These are phyloP conservation scores for Aspergillus arachidicola DNA, from an alignment of 2,329 filamentous ascomycete genomes.

Conservation along the genomic window DNA sequence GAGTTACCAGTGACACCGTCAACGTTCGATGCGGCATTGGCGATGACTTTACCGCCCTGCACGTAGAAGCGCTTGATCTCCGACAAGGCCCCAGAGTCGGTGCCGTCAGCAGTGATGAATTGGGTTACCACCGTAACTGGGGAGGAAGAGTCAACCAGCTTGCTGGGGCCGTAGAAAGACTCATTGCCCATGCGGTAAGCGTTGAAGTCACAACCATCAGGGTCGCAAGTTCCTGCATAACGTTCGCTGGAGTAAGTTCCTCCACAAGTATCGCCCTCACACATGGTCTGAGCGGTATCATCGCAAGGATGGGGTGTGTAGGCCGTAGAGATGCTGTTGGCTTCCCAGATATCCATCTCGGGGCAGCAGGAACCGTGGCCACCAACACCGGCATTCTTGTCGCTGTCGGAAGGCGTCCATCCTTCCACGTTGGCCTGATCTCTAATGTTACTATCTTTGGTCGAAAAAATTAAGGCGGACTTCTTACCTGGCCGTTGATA, in stretches of 20 bases:
- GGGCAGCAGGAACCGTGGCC: slow-evolving; percentile 63
- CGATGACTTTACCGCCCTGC: slow-evolving; percentile 62
- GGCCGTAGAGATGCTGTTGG: slow-evolving; percentile 65
- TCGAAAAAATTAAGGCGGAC: neutral
- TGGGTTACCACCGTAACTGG: slow-evolving; percentile 70
- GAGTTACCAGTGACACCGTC: slow-evolving; percentile 53
- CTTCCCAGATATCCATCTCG: slow-evolving; percentile 72
- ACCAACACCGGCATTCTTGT: slow-evolving; percentile 57
- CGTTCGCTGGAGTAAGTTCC: slow-evolving; percentile 55
- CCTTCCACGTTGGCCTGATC: slow-evolving; percentile 55
- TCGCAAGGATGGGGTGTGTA: slow-evolving; percentile 67
- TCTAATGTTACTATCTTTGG: slow-evolving; percentile 8
- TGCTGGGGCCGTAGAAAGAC: slow-evolving; percentile 63
- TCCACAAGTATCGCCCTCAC: slow-evolving; percentile 55
- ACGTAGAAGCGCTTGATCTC: slow-evolving; percentile 68
- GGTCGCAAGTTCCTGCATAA: slow-evolving; percentile 65
- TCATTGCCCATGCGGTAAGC: slow-evolving; percentile 65
- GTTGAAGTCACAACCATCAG: slow-evolving; percentile 74
- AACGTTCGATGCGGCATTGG: slow-evolving; percentile 54
- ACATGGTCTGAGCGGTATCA: slow-evolving; percentile 52
- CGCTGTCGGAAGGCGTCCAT: slow-evolving; percentile 54
- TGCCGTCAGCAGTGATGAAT: slow-evolving; percentile 54
- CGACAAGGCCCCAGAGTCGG: slow-evolving; percentile 51
- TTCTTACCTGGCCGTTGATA: slow-evolving; percentile 38
- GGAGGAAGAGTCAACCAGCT: slow-evolving; percentile 60